Evolutionary conservation across 495 filamentous ascomycete genomes (phyloP).

Genomic region (Pseudotulostoma volvatum): DNA sequence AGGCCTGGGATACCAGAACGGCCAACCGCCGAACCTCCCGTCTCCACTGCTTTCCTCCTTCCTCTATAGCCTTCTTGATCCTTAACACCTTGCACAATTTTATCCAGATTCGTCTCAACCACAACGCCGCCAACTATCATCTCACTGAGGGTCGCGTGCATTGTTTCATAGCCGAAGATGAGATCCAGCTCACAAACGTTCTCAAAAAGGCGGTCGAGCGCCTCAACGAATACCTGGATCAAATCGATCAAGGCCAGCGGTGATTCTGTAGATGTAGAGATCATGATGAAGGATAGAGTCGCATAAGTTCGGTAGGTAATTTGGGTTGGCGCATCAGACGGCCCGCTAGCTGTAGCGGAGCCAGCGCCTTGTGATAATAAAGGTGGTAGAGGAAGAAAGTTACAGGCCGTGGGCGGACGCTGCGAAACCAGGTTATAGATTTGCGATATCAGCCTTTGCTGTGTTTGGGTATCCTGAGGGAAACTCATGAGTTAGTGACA

Average conservation of each 20-base stretch:
- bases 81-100: slow-evolving; percentile 71
- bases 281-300: slow-evolving; percentile 96
- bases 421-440: slow-evolving; percentile 95
- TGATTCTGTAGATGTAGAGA: slow-evolving; percentile 91
- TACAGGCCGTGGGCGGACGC: slow-evolving; percentile 76
- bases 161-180: slow-evolving; percentile 96
- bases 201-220: slow-evolving; percentile 86
- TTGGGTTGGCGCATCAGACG: slow-evolving; percentile 81
- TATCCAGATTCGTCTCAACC: slow-evolving; percentile 78
- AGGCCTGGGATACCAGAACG: slow-evolving; percentile 23
- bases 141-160: slow-evolving; percentile 80
- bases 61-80: slow-evolving; percentile 63
- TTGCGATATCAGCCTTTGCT: slow-evolving; percentile 90
- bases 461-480: slow-evolving; percentile 72
- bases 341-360: slow-evolving; percentile 35
- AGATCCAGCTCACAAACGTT: slow-evolving; percentile 96
- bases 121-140: slow-evolving; percentile 96
- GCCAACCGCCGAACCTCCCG: slow-evolving; percentile 24
- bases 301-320: slow-evolving; percentile 98
- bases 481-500: not conserved
- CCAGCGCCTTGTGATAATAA: slow-evolving; percentile 48
- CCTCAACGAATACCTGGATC: slow-evolving; percentile 95
- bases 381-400: slow-evolving; percentile 77
- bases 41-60: slow-evolving; percentile 43
- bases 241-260: slow-evolving; percentile 89